Percentiles rank a stretch among this genome's conserved stretches.
Evolutionary conservation across 768 basidiomycete species (phyloP).

Genomic region (Rickenella mellea): DNA sequence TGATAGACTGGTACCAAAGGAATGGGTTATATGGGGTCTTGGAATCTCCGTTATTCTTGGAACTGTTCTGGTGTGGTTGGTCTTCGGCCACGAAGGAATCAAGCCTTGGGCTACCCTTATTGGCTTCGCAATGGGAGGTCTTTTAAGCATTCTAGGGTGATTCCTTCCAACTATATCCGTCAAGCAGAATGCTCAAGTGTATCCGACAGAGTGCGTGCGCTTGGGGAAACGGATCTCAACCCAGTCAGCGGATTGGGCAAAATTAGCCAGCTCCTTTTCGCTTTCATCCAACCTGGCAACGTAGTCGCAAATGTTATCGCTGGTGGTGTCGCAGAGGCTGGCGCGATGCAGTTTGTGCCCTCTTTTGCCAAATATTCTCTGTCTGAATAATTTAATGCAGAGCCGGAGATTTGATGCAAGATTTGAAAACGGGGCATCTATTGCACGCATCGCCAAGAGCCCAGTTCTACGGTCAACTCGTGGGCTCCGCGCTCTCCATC

Average conservation of each 20-base stretch:
- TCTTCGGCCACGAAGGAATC: constrained; percentile 89
- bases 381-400: constrained; percentile 25
- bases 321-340: constrained; percentile 92
- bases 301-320: constrained; percentile 98
- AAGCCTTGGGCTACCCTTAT: constrained; percentile 90
- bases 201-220: constrained; percentile 65
- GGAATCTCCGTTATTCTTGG: constrained; percentile 53
- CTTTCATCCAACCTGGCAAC: constrained; percentile 89
- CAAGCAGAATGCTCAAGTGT: constrained; percentile 5
- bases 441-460: constrained; percentile 84
- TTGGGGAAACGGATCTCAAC: constrained; percentile 93
- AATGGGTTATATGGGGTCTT: constrained; percentile 72
- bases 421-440: constrained; percentile 94
- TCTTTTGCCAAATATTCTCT: not conserved
- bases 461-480: constrained; percentile 89
- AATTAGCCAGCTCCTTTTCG: constrained; percentile 89
- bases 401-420: constrained; percentile 97
- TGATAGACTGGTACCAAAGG: constrained; percentile 70
- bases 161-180: not conserved
- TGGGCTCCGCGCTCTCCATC: constrained; percentile 84
- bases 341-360: constrained; percentile 72
- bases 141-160: constrained; percentile 86
- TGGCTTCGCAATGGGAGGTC: constrained; percentile 72
- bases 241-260: constrained; percentile 92
- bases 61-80: constrained; percentile 72